Evolutionary conservation across 352 stramenopile genomes (phyloP).

Genomic region (Thraustochytrium sp.): DNA sequence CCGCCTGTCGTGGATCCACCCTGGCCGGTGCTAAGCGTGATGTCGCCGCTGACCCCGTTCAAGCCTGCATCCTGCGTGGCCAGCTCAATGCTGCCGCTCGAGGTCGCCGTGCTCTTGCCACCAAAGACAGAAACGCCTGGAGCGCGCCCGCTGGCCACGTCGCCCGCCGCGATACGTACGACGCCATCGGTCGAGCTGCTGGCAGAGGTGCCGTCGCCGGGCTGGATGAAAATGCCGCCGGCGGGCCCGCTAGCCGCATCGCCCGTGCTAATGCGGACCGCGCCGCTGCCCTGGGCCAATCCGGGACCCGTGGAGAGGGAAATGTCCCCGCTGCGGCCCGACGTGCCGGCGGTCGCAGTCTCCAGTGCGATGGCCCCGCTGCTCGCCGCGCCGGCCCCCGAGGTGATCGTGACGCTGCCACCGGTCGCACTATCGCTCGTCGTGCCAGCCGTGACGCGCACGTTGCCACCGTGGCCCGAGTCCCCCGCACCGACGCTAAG

Average conservation of each 20-base stretch:
- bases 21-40: neutral
- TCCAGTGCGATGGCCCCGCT: neutral
- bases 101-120: neutral
- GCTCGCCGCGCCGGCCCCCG: neutral
- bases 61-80: neutral
- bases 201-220: neutral
- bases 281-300: neutral
- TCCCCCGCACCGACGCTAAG: slow-evolving; percentile 56
- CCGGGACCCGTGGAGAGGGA: neutral
- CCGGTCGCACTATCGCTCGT: neutral
- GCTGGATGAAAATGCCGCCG: neutral
- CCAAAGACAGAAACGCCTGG: neutral
- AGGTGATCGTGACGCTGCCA: neutral
- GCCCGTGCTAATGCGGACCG: neutral
- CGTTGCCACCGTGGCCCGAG: neutral
- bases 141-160: neutral
- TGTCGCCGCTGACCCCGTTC: neutral
- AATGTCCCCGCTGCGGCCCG: neutral
- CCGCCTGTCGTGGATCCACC: neutral
- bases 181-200: neutral
- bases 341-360: neutral
- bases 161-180: neutral
- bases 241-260: neutral
- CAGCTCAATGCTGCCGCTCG: neutral
- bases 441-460: neutral